A percentile compares a stretch with the other conserved stretches of the same genome.
phyloP scores from a whole-genome alignment of 352 stramenopile genomes.

The Phytophthora fragariae region DNA sequence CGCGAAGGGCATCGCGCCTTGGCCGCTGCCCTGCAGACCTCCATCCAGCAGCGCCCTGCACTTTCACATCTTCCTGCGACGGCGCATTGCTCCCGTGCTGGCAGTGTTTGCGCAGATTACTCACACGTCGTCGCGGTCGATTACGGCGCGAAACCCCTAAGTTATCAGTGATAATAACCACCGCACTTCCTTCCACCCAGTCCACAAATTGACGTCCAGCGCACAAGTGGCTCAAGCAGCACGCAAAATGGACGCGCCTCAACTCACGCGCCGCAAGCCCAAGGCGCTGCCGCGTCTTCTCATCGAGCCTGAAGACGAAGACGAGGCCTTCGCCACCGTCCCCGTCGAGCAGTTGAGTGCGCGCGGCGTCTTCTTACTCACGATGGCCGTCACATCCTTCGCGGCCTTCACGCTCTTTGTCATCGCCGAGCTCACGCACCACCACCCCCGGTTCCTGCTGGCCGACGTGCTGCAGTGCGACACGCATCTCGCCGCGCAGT shows the following conservation, averaged over 20 bases:
- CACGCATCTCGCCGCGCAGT: constrained; percentile 48
- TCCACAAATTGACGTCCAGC: constrained; percentile 20
- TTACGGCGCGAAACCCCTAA: constrained; percentile 32
- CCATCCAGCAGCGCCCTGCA: constrained; percentile 1
- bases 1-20: background rate
- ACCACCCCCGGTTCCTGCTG: constrained; percentile 50
- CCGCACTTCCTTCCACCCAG: constrained; percentile 11
- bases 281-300: constrained; percentile 24
- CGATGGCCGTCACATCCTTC: constrained; percentile 64
- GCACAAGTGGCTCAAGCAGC: constrained; percentile 2
- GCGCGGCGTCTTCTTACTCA: constrained; percentile 63
- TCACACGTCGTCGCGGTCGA: constrained; percentile 1
- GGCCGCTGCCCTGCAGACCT: background rate
- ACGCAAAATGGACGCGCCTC: constrained; percentile 18
- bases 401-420: constrained; percentile 72
- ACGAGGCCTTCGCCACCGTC: constrained; percentile 32
- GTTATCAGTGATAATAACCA: background rate
- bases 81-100: background rate
- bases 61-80: constrained; percentile 22
- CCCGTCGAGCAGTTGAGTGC: constrained; percentile 50
- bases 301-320: constrained; percentile 30
- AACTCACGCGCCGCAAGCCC: constrained; percentile 28
- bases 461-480: constrained; percentile 43
- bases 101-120: constrained; percentile 25
- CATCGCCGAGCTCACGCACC: constrained; percentile 58